Conservation (phyloP, 2,329 filamentous ascomycete genomes). For the Rutstroemia sp. region DNA sequence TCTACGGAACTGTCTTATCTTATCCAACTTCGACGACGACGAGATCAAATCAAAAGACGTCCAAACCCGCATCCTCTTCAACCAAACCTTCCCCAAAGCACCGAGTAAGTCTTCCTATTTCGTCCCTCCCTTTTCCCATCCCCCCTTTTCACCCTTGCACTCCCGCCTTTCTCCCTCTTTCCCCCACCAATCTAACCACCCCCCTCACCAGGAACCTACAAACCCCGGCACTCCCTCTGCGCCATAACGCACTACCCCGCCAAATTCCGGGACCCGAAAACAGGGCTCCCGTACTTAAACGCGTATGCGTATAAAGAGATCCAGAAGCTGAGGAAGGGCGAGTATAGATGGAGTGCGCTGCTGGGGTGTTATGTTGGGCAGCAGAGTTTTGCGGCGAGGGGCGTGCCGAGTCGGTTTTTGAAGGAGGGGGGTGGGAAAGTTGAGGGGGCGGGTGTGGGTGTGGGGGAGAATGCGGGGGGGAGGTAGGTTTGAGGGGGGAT, state of each 20-base stretch:
- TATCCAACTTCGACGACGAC: slow-evolving; percentile 48
- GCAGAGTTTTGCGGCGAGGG: slow-evolving; percentile 55
- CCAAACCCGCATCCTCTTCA: slow-evolving; percentile 49
- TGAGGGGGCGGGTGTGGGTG: not conserved
- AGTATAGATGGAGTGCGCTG: slow-evolving; percentile 75
- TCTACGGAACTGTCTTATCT: slow-evolving; percentile 49
- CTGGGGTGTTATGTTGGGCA: slow-evolving; percentile 78
- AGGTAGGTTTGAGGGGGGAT: too few species aligned
- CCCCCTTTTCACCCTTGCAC: not conserved
- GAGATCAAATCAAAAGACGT: slow-evolving; percentile 43
- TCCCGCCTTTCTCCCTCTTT: not conserved
- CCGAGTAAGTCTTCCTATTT: slow-evolving; percentile 35
- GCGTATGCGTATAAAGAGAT: slow-evolving; percentile 76
- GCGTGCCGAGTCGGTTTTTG: slow-evolving; percentile 72
- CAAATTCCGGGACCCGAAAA: slow-evolving; percentile 76
- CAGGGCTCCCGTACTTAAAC: slow-evolving; percentile 75
- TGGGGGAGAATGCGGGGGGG: too few species aligned
- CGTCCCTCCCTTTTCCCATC: not conserved
- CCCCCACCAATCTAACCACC: not conserved
- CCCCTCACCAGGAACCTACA: slow-evolving; percentile 11
- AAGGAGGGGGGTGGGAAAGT: not conserved
- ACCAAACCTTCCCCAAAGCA: slow-evolving; percentile 38
- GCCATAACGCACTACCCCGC: slow-evolving; percentile 78
- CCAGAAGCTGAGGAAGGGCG: slow-evolving; percentile 61
- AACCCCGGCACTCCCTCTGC: slow-evolving; percentile 42